phyloP scores from a whole-genome alignment of 345 rosid species.

The Aquilaria malaccensis region DNA sequence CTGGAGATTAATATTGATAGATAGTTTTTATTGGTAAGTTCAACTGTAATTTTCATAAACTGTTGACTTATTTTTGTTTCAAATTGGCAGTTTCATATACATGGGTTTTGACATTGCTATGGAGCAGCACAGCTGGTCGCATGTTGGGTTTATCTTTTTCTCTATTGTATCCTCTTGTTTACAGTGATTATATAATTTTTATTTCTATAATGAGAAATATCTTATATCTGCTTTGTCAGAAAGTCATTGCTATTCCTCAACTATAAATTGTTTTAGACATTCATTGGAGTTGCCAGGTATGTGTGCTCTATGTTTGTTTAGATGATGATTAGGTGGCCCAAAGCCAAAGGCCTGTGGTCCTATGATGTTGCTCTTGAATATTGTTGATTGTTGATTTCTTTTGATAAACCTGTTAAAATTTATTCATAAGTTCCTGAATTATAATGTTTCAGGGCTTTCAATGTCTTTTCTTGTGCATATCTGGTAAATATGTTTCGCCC shows the following conservation, averaged over 20 bases:
- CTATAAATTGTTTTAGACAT: conserved; percentile 46
- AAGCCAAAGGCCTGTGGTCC: not conserved
- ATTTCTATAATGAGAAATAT: conserved; percentile 2
- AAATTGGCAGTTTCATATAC: conserved; percentile 79
- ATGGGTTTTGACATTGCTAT: conserved; percentile 99
- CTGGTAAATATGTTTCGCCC: conserved; percentile 88
- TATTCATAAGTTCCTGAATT: conserved; percentile 22
- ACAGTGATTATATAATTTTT: not conserved
- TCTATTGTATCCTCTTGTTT: conserved; percentile 84
- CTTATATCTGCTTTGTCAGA: conserved; percentile 7
- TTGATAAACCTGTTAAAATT: not conserved
- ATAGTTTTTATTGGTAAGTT: no score
- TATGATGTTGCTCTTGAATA: no score
- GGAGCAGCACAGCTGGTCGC: conserved; percentile 99
- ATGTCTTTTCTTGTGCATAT: conserved; percentile 94
- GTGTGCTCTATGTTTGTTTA: conserved; percentile 1
- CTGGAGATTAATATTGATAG: conserved; percentile 5
- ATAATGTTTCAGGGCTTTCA: conserved; percentile 62
- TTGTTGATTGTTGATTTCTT: conserved; percentile 3
- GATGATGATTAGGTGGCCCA: conserved; percentile 2
- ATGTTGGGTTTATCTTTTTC: conserved; percentile 86
- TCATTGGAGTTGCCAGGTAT: conserved; percentile 87
- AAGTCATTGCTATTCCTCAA: conserved; percentile 39
- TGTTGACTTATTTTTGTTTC: conserved; percentile 5
- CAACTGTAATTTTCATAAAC: no score